Base-by-base conservation (phyloP, 371 early-diverging fungal genomes). In the Umbelopsis sp. region DNA sequence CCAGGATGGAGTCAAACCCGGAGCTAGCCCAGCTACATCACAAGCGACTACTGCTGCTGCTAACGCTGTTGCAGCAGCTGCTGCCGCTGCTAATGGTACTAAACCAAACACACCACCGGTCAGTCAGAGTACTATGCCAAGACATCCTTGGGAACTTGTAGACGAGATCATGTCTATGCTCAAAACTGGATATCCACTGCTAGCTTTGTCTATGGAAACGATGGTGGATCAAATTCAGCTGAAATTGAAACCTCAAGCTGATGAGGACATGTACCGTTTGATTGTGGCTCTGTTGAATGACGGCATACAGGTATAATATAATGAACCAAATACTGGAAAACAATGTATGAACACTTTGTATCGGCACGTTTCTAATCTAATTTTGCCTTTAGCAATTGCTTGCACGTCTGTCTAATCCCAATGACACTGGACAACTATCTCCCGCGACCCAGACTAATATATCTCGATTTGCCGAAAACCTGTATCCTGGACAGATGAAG, bases 81-180 rank as follows among this genome's bases (percentile, higher is more conserved):
- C 69, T 18, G 48, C 66, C 20, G 52, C 67, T 67, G 64, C 29
- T 29, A 68, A 46, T 66, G 70, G 32, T 53, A 66, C 62, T n/a
- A 51, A 38, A 46, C 52, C 44, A 52, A 51, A 24, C 70, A 38
- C 74, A 63, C 69, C 64, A 20, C 48, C 74, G 11, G 24, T 69
- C 29, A 57, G 71, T 50, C 63, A 77, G 24, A 35, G 16, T 18
- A 57, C 57, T 7, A 68, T 65, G 41, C 44, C 75, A 63, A 74
- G 86, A 20, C 83, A 82, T 73, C 85, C 95, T 9, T 93, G 91
- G 90, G 90, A 94, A 66, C 83, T 87, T 63, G 83, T 97, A n/a
- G 97, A 98, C 52, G 98, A 98, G 70, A 89, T 99, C 18, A 96
- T 96, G 93, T 91, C 93, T n/a, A 91, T 93, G 76, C 85, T 99